phyloP scores from a whole-genome alignment of 78 protist genomes.

The Dictyostelium intermedium region DNA sequence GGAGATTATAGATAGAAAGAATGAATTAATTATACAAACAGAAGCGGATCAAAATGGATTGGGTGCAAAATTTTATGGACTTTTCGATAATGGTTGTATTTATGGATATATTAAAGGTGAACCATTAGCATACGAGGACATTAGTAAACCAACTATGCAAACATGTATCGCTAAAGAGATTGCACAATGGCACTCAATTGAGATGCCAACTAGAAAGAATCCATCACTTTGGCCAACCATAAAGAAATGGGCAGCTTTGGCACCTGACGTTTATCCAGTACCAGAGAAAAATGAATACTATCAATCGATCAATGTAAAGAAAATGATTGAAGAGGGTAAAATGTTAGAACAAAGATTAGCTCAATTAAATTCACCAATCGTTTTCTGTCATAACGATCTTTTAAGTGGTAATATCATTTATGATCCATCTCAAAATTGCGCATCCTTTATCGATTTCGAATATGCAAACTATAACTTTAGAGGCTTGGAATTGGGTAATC shows the following conservation, averaged over 20 bases:
- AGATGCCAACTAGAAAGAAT: slow-evolving; percentile 77
- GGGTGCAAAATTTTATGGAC: slow-evolving; percentile 82
- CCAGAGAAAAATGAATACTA: not conserved
- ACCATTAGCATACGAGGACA: slow-evolving; percentile 38
- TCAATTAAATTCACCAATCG: slow-evolving; percentile 60
- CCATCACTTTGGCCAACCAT: slow-evolving; percentile 73
- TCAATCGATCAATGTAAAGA: not conserved
- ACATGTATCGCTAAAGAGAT: slow-evolving; percentile 28
- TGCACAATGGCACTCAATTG: slow-evolving; percentile 71
- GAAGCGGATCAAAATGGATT: slow-evolving; percentile 75
- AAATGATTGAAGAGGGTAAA: slow-evolving; percentile 59
- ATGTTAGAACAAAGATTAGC: slow-evolving; percentile 26
- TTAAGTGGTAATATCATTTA: slow-evolving; percentile 74
- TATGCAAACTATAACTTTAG: slow-evolving; percentile 78
- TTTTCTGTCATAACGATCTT: slow-evolving; percentile 81
- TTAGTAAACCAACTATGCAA: slow-evolving; percentile 30
- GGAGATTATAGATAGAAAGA: slow-evolving; percentile 77
- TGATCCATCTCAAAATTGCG: not conserved
- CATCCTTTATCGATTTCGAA: slow-evolving; percentile 84
- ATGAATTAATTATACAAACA: slow-evolving; percentile 73
- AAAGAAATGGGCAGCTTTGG: slow-evolving; percentile 63
- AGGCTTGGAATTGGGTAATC: slow-evolving; percentile 82
- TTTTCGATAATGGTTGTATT: slow-evolving; percentile 81
- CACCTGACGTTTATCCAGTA: slow-evolving; percentile 50
- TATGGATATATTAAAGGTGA: slow-evolving; percentile 78